phyloP scores from a whole-genome alignment of 78 protist genomes.

The Pigoraptor vietnamica region DNA sequence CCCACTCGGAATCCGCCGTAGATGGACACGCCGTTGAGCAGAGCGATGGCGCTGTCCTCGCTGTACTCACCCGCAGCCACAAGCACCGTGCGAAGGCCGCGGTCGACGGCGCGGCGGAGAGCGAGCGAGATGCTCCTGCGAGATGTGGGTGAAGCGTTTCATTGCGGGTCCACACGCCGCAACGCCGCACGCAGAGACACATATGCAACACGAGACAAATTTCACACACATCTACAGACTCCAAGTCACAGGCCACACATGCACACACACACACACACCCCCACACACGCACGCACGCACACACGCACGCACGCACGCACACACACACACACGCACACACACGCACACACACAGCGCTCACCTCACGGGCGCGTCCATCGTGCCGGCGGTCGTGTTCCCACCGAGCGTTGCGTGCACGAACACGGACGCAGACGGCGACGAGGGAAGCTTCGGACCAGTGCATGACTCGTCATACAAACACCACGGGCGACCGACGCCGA shows the following conservation, averaged over 20 bases:
- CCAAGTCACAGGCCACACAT: no score
- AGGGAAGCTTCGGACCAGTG: not conserved
- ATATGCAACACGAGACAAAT: not conserved
- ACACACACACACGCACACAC: not conserved
- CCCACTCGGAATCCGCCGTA: not conserved
- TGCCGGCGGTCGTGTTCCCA: not conserved
- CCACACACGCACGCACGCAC: not conserved
- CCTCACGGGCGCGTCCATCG: not conserved
- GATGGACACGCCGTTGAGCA: no score
- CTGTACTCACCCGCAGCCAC: not conserved
- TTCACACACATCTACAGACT: not conserved
- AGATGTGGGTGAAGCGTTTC: no score
- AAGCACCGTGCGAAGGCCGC: not conserved
- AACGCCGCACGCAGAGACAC: no score
- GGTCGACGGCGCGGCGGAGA: not conserved
- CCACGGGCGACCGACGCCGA: not conserved
- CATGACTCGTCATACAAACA: not conserved
- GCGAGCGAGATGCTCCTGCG: not conserved
- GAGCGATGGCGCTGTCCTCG: not conserved
- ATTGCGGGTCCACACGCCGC: no score
- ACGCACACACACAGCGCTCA: not conserved
- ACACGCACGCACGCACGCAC: not conserved
- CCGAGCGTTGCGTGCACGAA: not conserved
- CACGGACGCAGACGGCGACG: not conserved
- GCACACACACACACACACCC: not conserved